Conservation (phyloP, 345 rosid genomes). For the Eucalyptus albens region DNA sequence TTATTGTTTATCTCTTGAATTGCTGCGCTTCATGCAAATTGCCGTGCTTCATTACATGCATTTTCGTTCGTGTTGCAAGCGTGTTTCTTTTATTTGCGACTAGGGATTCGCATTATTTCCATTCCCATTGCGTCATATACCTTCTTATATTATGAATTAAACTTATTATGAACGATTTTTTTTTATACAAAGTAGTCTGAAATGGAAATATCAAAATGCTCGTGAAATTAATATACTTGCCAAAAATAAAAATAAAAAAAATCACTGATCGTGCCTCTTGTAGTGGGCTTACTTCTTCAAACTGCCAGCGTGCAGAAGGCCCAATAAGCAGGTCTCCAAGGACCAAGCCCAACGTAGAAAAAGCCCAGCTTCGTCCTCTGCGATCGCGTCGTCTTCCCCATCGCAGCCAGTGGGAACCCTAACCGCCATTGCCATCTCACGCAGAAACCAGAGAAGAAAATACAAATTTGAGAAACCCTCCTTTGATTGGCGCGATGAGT, state of each 20-base stretch:
- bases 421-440: background rate
- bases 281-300: background rate
- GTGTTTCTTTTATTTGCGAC: no score
- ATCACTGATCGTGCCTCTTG: background rate
- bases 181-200: background rate
- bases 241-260: no score
- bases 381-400: background rate
- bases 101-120: no score
- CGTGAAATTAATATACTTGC: background rate
- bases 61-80: no score
- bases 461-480: fast-evolving
- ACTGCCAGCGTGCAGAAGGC: background rate
- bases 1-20: no score
- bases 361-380: background rate
- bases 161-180: no score
- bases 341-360: background rate
- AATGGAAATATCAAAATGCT: background rate
- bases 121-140: no score
- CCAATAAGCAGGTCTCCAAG: background rate
- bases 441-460: background rate
- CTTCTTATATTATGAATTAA: no score
- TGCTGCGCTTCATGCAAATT: no score
- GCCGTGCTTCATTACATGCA: no score
- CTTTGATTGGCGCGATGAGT: background rate
- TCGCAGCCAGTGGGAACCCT: background rate